Percentiles rank a stretch among this genome's conserved stretches.
These are phyloP conservation scores for Scenedesmus sp. DNA, from an alignment of 163 green algal genomes.

Conservation along the genomic window DNA sequence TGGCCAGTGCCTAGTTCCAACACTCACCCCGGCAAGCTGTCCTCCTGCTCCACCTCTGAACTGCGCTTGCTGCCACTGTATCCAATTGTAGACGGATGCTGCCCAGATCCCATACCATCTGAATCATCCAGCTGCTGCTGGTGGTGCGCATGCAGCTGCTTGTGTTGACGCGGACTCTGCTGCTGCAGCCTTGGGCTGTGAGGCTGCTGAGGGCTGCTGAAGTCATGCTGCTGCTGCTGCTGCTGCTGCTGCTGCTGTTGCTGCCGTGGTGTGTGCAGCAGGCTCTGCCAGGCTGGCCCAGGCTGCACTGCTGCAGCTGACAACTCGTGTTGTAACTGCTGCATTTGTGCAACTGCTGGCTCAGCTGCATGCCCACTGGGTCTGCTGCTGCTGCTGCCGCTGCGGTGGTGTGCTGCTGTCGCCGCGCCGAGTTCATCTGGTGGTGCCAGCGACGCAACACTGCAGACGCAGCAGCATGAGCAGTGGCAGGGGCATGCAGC, in stretches of 20 bases:
- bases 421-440: constrained; percentile 34
- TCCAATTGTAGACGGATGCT: not conserved
- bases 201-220: not conserved
- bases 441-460: constrained; percentile 47
- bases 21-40: not conserved
- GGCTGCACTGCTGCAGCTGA: not conserved
- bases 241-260: not conserved
- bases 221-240: not conserved
- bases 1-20: not conserved
- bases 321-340: not conserved
- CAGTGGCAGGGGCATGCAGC: too few relatives aligned
- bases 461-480: not conserved
- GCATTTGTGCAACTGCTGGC: not conserved
- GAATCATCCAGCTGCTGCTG: not conserved
- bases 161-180: not conserved
- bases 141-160: not conserved
- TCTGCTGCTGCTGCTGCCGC: not conserved
- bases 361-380: not conserved
- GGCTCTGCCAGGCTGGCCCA: not conserved
- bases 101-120: not conserved
- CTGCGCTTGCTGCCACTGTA: not conserved
- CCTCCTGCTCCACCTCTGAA: not conserved
- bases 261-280: not conserved
- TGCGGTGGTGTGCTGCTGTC: not conserved
- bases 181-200: not conserved